Evolutionary conservation across 148 eudicot genomes (phyloP), one percentile per base, ranked within the genome.

Genomic region (Vaccinium corymbosum): DNA sequence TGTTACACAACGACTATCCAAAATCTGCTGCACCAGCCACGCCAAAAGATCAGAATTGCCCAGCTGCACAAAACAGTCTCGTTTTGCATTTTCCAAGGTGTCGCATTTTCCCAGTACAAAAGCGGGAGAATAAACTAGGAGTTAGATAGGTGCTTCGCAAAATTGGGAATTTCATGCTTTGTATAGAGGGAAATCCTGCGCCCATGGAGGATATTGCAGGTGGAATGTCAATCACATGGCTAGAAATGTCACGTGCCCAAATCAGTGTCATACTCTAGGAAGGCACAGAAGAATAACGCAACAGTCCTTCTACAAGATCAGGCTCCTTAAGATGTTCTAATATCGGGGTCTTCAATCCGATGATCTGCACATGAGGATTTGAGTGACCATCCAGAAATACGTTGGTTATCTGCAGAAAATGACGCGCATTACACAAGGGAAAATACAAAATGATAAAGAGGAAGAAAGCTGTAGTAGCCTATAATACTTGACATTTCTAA

Each of bases 341-440:
- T 70, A 93, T 71, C n/a, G 93, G 94, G 80, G 91, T 93, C 90
- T 93, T 86, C 92, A 93, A 79, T 70, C 99, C 99, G 76, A 91
- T 85, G 7, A 94, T 78, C 55, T 91, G 86, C 62, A 94, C 87
- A 50, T 87, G 66, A 7, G 87, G 89, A 82, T 97, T 97, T 35
- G 97, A 92, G 90, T 97, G 94, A 48, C 99, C 98, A 82, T 89
- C 85, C 62, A 89, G 42, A 84, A 94, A 94, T 27, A 83, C 84
- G 29, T 75, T 72, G 9, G 95, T 91, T 29, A 97, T 86, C 99
- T 97, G 94, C 85, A 86, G 62, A 82, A 52, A 84, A 48, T n/a
- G 35, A 59, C 12, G 16, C 10, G 2, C 17, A 68, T 68, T 68
- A 68, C 73, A 68, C 12, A 22, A n/a, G 0, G 22, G 38, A 19